Base-by-base conservation (phyloP, 768 basidiomycete genomes). In the Russula earlei region DNA sequence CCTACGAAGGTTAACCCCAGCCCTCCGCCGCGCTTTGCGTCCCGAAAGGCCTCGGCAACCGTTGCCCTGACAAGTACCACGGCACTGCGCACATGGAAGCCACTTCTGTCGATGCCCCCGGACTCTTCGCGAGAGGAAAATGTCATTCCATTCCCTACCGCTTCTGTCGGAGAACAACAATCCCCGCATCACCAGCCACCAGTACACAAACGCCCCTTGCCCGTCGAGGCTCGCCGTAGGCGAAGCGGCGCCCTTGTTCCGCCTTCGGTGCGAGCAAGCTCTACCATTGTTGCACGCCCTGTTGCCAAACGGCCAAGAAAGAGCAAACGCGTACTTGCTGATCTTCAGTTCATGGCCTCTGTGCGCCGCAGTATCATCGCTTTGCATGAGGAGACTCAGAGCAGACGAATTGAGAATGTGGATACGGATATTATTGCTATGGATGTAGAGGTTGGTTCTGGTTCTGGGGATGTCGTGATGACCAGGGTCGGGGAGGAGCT, bases 321-420 rank as follows among this genome's bases (percentile, higher is more conserved):
- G 44, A 62, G 59, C 52, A 60, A 43, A 31, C 61, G 47, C 12
- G 61, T 56, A 12, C 54, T 62, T 24, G 61, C 61, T 7, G 61
- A 62, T 22, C 37, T 62, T 25, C 58, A 60, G 42, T 62, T 62
- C 37, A 47, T 37, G 41, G 61, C 54, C n/a, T 50, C 58, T 9
- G 59, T 62, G 19, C 55, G 56, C 20, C 58, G 61, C 52, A 62
- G 61, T 33, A 52, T 62, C 37, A 33, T 47, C 15, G 58, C 58
- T 5, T 45, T 59, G 27, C 56, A 49, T 14, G 34, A 5, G 9
- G 56, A 53, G 38, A 36, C 45, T 14, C 41, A 11, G 44, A 24
- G 24, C 17, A 14, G 34, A 37, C 19, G 20, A 33, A 20, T 4
- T 25, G 33, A 10, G 46, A 25, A 34, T 33, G 1, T 20, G 47